Base-by-base conservation (phyloP, 2,329 filamentous ascomycete genomes). In the Amauroascus verrucosus region DNA sequence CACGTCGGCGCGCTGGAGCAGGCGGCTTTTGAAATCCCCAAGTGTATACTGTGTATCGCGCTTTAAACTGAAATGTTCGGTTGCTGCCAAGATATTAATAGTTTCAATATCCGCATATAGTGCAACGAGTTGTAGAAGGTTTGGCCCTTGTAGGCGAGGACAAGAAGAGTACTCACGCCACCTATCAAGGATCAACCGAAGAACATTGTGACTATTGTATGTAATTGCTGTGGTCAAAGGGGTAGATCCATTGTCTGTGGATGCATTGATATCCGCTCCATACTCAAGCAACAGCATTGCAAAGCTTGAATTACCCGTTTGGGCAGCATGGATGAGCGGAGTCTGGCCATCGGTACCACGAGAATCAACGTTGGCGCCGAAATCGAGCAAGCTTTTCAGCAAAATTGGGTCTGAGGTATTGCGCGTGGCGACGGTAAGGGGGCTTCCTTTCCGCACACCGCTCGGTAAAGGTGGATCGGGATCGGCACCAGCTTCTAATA, bases 101-200 rank as follows among this genome's bases (percentile, higher is more conserved):
- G 61, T 66, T 57, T 63, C 57, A 14, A 60, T 54, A 54, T 68
- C 64, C 32, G 61, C 66, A 47, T 67, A 67, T 9, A 57, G 53
- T 2, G 63, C 64, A 2, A 62, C 55, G 13, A 64, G 57, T 11
- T 64, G 48, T 16, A 69, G 58, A 16, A 56, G 26, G 28, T 56
- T 38, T 3, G 65, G 63, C 7, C 64, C 64, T 32, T 59, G 62
- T 5, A 69, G 58, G 11, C 63, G 63, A n/a, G 65, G 65, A 50
- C 65, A 67, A 35, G 59, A 59, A 22, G 58, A 61, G 53, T 68
- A 69, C 51, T 69, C 65, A 30, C 63, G 59, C 65, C 67, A 69
- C 16, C 64, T 60, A 33, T 69, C 65, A 9, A 70, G 62, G 24
- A 70, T 60, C 5, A 70, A 59, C 5, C 60, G 54, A 13, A 70